Evolutionary conservation across 352 stramenopile genomes (phyloP).

Genomic region (Thraustochytrium sp.): DNA sequence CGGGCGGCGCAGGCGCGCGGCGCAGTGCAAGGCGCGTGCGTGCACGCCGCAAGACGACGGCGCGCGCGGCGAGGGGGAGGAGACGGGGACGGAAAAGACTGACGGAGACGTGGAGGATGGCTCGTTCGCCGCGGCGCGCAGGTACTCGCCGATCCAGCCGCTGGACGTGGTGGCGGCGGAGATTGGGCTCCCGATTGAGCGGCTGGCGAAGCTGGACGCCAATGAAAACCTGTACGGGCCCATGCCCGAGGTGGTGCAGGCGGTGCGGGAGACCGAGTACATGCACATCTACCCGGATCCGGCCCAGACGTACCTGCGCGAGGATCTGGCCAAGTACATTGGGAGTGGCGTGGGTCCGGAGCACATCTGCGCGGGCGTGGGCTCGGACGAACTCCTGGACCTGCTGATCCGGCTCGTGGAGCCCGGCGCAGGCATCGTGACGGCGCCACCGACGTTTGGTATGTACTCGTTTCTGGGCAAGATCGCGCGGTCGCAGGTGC

Average conservation of each 20-base stretch:
- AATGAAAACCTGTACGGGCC: conserved; percentile 50
- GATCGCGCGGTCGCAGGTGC: conserved; percentile 8
- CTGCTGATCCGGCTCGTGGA: conserved; percentile 44
- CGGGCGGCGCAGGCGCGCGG: neutral
- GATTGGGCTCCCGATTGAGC: conserved; percentile 34
- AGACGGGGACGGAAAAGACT: too few relatives aligned
- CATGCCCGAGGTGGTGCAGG: conserved; percentile 43
- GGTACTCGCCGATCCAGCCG: conserved; percentile 40
- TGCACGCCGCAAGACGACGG: neutral
- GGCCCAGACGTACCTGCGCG: conserved; percentile 38
- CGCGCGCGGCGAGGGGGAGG: neutral
- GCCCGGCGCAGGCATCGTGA: conserved; percentile 38
- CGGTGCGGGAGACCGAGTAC: neutral
- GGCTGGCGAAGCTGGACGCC: conserved; percentile 48
- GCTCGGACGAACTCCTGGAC: conserved; percentile 47
- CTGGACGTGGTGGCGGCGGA: conserved; percentile 38
- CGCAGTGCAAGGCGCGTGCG: neutral
- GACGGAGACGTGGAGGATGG: neutral
- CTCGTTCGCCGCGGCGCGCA: neutral
- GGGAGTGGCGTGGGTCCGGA: conserved; percentile 2
- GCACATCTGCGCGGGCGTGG: conserved; percentile 43
- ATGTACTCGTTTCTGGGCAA: conserved; percentile 49
- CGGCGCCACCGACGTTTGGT: conserved; percentile 44
- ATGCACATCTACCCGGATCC: conserved; percentile 51
- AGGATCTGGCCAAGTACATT: conserved; percentile 41